Evolutionary conservation across 106 monocot genomes (phyloP), one percentile per base, ranked within the genome.

Genomic region (Acorus calamus): DNA sequence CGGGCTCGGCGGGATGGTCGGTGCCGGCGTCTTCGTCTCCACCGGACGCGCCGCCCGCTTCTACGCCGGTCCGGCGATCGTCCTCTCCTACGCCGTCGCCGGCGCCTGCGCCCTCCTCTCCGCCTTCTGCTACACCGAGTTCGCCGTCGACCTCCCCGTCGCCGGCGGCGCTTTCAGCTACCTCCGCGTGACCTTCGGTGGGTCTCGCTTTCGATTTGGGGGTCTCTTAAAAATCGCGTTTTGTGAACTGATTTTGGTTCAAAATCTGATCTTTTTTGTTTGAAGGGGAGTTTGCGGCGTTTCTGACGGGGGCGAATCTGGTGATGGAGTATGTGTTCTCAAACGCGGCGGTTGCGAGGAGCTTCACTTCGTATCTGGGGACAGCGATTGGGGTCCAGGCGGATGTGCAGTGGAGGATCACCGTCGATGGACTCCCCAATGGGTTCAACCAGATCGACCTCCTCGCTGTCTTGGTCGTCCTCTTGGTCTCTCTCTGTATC

Each of bases 321-420:
- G 67, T 96, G 70, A 91, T 90, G 91, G 96, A 96, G 71, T 96
- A 96, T 73, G 91, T 98, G 10, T 80, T 98, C 79, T 91, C 96
- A 3, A 91, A 91, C 74, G 96, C 96, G 10, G 96, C 96, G 4
- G 96, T 91, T 44, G 87, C 96, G 3, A 64, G 96, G 52, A 84
- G 91, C 72, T 85, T 90, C 66, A 91, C 96, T 42, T 79, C 83
- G 4, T 96, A 96, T 55, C 52, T 96, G 4, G 90, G 91, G 7
- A 75, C 84, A 4, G 90, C 90, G 12, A 70, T 96, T 8, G 84
- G 90, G 2, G 71, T 91, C 9, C 71, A 74, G 7, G 57, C 80
- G 8, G 14, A 81, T 11, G 63, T 61, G 8, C 72, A 67, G 11
- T 96, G 90, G 91, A 58, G 96, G 66, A 59, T 96, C 61, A 76